Conservation (phyloP, 2,329 filamentous ascomycete genomes). For the Fusarium buxicola region DNA sequence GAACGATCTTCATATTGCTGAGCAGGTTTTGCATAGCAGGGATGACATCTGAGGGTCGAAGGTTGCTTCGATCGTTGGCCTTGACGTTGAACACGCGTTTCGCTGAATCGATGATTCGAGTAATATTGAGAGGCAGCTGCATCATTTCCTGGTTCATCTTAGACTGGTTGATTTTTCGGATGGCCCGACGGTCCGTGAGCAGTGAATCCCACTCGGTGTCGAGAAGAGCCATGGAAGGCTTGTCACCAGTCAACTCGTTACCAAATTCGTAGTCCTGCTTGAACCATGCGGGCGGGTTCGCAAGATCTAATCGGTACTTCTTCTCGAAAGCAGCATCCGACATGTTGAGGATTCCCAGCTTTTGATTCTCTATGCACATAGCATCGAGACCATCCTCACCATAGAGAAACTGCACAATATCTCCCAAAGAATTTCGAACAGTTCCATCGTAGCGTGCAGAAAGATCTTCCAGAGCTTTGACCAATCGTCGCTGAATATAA, state of each 20-base stretch:
- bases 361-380: conserved; percentile 92
- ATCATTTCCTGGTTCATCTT: conserved; percentile 85
- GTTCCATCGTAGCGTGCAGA: conserved; percentile 98
- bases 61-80: conserved; percentile 84
- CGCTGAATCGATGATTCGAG: conserved; percentile 89
- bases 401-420: conserved; percentile 97
- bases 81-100: conserved; percentile 93
- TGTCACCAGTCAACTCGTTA: conserved; percentile 85
- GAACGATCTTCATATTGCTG: conserved; percentile 83
- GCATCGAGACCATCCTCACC: conserved; percentile 97
- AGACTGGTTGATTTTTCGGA: conserved; percentile 74
- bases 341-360: conserved; percentile 85
- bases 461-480: conserved; percentile 97
- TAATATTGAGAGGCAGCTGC: conserved; percentile 92
- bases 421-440: conserved; percentile 94
- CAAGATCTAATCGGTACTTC: conserved; percentile 84
- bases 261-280: conserved; percentile 75
- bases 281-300: conserved; percentile 70
- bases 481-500: conserved; percentile 97
- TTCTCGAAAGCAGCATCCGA: conserved; percentile 82
- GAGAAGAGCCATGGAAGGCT: conserved; percentile 85
- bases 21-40: conserved; percentile 81
- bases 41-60: conserved; percentile 89
- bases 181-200: conserved; percentile 75
- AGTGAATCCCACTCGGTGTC: conserved; percentile 90